These are phyloP conservation scores for Chimonanthus salicifolius DNA, from an alignment of 164 flowering plant genomes.

Conservation along the genomic window DNA sequence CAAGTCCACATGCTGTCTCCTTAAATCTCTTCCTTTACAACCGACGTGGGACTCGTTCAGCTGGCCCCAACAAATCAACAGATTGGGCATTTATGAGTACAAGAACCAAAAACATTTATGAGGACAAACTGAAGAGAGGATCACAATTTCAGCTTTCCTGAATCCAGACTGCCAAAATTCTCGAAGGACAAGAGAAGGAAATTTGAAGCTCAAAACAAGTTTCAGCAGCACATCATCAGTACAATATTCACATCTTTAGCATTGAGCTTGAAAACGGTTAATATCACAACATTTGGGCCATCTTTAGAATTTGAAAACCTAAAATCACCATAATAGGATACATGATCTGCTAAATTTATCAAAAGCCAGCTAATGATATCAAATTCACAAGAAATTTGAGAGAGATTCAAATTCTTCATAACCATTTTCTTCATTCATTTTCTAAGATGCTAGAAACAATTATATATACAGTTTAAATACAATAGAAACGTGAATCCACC, in stretches of 20 bases:
- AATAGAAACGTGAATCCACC: slow-evolving; percentile 11
- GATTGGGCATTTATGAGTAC: too few relatives aligned
- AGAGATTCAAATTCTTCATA: background rate
- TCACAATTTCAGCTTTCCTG: too few relatives aligned
- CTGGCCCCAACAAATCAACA: too few relatives aligned
- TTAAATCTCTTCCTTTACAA: too few relatives aligned
- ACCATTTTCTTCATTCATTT: background rate
- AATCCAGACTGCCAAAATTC: too few relatives aligned
- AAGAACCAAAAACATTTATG: too few relatives aligned
- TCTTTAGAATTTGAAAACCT: background rate
- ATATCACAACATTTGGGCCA: background rate
- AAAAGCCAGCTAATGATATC: background rate
- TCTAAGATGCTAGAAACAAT: slow-evolving; percentile 4
- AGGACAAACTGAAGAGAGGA: too few relatives aligned
- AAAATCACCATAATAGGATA: background rate
- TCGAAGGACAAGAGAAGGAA: background rate
- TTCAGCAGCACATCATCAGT: background rate
- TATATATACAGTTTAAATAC: slow-evolving; percentile 24
- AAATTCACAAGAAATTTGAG: background rate
- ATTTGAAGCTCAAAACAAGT: background rate
- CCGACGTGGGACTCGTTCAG: too few relatives aligned
- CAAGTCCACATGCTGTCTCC: too few relatives aligned
- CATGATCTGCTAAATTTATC: background rate
- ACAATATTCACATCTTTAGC: background rate
- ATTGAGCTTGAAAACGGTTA: background rate